phyloP scores from a whole-genome alignment of 371 early-diverging fungal genomes.

The Lichtheimia ramosa region DNA sequence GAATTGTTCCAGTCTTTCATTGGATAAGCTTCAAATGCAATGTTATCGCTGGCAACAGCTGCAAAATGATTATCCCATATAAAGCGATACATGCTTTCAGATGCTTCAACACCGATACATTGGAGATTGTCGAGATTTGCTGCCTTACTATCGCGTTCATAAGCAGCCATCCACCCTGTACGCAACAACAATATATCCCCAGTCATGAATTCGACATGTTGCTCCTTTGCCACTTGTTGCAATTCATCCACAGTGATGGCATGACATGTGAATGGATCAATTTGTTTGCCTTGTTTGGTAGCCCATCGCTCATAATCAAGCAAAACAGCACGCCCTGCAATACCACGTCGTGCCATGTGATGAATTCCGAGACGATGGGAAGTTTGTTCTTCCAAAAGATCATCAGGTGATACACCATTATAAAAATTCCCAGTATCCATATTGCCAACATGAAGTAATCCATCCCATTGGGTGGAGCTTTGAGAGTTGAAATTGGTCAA shows the following conservation, averaged over 20 bases:
- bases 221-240: slow-evolving; percentile 31
- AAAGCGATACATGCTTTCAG: slow-evolving; percentile 39
- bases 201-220: slow-evolving; percentile 30
- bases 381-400: slow-evolving; percentile 8
- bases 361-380: slow-evolving; percentile 36
- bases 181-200: slow-evolving; percentile 45
- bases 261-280: slow-evolving; percentile 27
- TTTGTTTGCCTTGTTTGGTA: slow-evolving; percentile 16
- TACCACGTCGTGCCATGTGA: slow-evolving; percentile 43
- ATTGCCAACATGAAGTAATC: slow-evolving; percentile 32
- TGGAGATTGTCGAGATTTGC: slow-evolving; percentile 12
- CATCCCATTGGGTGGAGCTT: slow-evolving; percentile 45
- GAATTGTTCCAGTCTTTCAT: slow-evolving; percentile 7
- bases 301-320: slow-evolving; percentile 46
- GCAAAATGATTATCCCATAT: slow-evolving; percentile 48
- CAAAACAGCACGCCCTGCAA: slow-evolving; percentile 43
- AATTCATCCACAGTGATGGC: slow-evolving; percentile 36
- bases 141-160: neutral
- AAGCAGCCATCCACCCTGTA: slow-evolving; percentile 36
- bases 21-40: slow-evolving; percentile 41
- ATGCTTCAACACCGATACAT: slow-evolving; percentile 34
- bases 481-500: slow-evolving; percentile 38
- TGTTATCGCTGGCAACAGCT: slow-evolving; percentile 34
- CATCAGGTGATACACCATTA: slow-evolving; percentile 19
- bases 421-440: slow-evolving; percentile 24